Evolutionary conservation across 139 green algal genomes (phyloP), one percentile per base, ranked within the genome.

Genomic region (Coccomyxa sp.): DNA sequence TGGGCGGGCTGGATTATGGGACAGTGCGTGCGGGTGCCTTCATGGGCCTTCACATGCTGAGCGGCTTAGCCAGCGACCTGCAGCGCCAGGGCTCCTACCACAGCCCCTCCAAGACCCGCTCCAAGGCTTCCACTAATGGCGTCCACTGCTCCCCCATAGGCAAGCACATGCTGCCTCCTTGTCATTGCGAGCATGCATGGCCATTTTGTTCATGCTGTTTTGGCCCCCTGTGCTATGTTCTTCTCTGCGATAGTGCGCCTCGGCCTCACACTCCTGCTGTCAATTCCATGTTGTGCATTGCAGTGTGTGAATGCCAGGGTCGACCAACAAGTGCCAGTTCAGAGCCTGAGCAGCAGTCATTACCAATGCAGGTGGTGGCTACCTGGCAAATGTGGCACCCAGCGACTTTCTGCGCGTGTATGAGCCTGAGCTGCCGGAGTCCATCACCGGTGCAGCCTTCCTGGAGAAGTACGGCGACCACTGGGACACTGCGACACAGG

Each of bases 11-110:
- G 0, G 94, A 97, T 85, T 99, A 98, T 82, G 88, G 87, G 28
- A 88, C 84, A 25, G 96, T 98, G 71, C 89, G 96, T 0, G 88
- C 91, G 7, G 95, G 87, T 9, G 89, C 95, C 10, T 99, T 98
- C 91, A 99, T 97, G 94, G 94, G 93, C 0, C 84, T 95, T 18
- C 82, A 81, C 67, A 93, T 96, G 63, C 82, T 86, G 59, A 88
- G 80, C 32, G 81, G 66, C 83, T 38, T 23, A 38, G 81, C 32
- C 23, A 66, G 17, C 12, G 45, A 79, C 10, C 38, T 84, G 67
- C 32, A 66, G 27, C 30, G 30, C 30, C 76, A 80, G 76, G 31
- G 76, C 76, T 63, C 17, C 32, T 30, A 63, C 27, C 16, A n/a
- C 23, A n/a, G 14, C 14, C 23, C 71, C 27, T 25, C 71, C 23